phyloP scores from a whole-genome alignment of 352 stramenopile species.

The Phytopythium ostracodes region DNA sequence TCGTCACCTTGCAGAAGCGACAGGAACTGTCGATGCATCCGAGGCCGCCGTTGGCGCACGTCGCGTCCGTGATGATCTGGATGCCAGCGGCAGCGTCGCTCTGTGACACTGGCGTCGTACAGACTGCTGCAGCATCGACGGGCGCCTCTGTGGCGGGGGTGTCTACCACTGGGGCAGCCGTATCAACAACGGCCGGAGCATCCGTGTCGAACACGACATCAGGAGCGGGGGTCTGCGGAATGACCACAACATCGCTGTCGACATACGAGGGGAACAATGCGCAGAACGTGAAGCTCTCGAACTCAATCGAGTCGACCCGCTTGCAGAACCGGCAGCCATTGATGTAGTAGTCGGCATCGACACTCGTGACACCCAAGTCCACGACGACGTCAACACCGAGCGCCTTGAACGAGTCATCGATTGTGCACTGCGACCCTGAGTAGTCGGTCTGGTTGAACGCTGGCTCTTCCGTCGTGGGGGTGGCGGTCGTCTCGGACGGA shows the following conservation, averaged over 20 bases:
- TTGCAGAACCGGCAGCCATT: conserved; percentile 33
- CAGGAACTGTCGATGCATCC: conserved; percentile 35
- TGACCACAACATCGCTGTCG: background rate
- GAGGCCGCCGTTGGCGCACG: conserved; percentile 23
- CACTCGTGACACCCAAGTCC: conserved; percentile 16
- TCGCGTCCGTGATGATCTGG: conserved; percentile 20
- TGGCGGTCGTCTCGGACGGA: background rate
- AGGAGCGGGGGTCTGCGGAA: background rate
- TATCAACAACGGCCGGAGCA: background rate
- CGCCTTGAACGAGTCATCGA: background rate
- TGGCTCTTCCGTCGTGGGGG: conserved; percentile 2
- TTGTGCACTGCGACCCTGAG: background rate
- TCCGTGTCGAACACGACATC: background rate
- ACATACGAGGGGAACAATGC: conserved; percentile 7
- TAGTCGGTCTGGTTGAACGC: background rate
- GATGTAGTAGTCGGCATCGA: conserved; percentile 27
- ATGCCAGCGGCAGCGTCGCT: conserved; percentile 23
- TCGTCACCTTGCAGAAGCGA: conserved; percentile 31
- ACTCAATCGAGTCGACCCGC: conserved; percentile 18
- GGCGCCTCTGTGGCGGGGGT: background rate
- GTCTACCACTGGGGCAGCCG: background rate
- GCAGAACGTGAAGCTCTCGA: conserved; percentile 16
- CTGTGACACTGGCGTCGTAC: conserved; percentile 9
- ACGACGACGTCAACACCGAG: conserved; percentile 21
- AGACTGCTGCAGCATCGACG: background rate